Conservation (phyloP, 2,329 filamentous ascomycete genomes). For the Paraconiothyrium brasiliense region DNA sequence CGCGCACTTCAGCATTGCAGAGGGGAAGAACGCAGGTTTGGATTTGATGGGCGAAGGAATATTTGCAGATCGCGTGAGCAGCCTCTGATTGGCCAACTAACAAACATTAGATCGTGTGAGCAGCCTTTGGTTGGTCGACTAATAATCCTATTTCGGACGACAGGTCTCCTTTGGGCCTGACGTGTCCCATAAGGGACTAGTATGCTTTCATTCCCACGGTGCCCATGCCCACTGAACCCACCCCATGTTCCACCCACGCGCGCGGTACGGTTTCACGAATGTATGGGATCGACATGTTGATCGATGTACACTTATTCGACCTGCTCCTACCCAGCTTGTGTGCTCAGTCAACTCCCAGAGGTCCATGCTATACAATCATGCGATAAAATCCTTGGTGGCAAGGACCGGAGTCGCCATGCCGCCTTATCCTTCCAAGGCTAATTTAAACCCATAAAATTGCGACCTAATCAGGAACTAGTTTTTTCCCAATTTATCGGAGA, state of each 20-base stretch:
- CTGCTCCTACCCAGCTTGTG: neutral
- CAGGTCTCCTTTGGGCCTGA: neutral
- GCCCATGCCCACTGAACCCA: neutral
- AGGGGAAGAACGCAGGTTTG: neutral
- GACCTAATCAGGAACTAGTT: conserved; percentile 10
- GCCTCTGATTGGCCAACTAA: neutral
- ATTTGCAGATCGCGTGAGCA: neutral
- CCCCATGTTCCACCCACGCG: conserved; percentile 7
- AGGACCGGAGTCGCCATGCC: conserved; percentile 9
- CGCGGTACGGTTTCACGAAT: conserved; percentile 5
- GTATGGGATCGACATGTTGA: conserved; percentile 9
- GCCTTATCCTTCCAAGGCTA: neutral
- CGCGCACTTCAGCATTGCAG: conserved; percentile 2
- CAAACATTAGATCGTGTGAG: neutral
- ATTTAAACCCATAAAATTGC: conserved; percentile 6
- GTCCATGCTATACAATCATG: neutral
- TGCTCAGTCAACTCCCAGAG: neutral
- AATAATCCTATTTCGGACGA: neutral
- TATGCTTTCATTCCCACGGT: neutral
- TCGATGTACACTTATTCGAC: neutral
- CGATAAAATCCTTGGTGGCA: neutral
- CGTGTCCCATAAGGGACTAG: neutral
- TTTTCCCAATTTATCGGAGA: conserved; percentile 9
- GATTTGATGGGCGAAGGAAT: neutral
- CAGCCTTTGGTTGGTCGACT: neutral